phyloP scores from a whole-genome alignment of 1,139 yeast species.

The Candida buenavistaensis region DNA sequence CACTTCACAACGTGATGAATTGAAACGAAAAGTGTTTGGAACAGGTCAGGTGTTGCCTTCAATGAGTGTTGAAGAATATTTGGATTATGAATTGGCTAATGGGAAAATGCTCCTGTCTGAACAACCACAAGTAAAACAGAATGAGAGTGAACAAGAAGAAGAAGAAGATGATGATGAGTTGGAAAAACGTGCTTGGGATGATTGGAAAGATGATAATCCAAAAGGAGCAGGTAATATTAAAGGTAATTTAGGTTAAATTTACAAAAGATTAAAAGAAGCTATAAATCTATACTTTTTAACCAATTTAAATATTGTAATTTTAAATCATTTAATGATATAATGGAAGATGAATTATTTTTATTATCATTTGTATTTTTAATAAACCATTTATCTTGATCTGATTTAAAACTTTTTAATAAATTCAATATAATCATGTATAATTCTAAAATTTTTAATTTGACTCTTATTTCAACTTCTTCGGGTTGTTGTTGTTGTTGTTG shows the following conservation, averaged over 20 bases:
- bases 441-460: constrained; percentile 40
- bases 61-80: constrained; percentile 89
- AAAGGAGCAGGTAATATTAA: constrained; percentile 89
- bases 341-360: constrained; percentile 18
- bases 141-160: constrained; percentile 37
- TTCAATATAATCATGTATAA: constrained; percentile 50
- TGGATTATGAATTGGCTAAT: constrained; percentile 79
- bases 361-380: constrained; percentile 26
- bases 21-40: constrained; percentile 72
- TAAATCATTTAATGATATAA: constrained; percentile 32
- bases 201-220: constrained; percentile 82
- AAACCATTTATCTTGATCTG: constrained; percentile 58
- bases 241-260: constrained; percentile 62
- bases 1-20: constrained; percentile 56
- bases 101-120: constrained; percentile 74
- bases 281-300: constrained; percentile 35
- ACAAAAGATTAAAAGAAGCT: constrained; percentile 7
- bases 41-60: constrained; percentile 94
- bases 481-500: no score
- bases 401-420: constrained; percentile 43
- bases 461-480: constrained; percentile 32
- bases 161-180: constrained; percentile 49
- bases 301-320: constrained; percentile 37
- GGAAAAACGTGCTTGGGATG: constrained; percentile 85
- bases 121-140: constrained; percentile 16